Evolutionary conservation across 352 stramenopile genomes (phyloP), one percentile per base, ranked within the genome.

Genomic region (Globisporangium barbulae): DNA sequence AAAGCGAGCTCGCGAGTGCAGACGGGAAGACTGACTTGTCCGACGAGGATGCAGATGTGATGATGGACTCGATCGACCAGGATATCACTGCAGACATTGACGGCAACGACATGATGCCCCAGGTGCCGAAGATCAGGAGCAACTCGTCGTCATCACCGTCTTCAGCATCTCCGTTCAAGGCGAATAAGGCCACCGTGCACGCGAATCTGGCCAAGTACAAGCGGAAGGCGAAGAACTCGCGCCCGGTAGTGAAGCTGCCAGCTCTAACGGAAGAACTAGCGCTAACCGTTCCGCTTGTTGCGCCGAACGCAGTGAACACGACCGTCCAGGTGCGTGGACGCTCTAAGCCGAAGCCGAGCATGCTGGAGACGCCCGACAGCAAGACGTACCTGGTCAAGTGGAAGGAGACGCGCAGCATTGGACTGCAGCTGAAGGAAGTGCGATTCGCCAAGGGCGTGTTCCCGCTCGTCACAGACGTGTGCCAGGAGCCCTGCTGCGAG

Each of bases 361-460:
- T 92, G 71, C 59, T 83, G 15, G 83, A 93, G 33, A 96, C 87
- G 12, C 87, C 87, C 10, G 85, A 94, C 60, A 91, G 85, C 62
- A 83, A 79, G 35, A 90, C 86, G 21, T 96, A 93, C 71, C 59
- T 96, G 55, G 72, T 96, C 17, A 96, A 96, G 70, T 96, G 87
- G 87, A 94, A 94, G 57, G 87, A 96, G 69, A 91, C 76, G 35
- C 79, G 81, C n/a, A 93, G 85, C 52, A 91, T 96, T 45, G 87
- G 87, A 2, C 69, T 96, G 37, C 87, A 96, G 63, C 68, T 96
- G 19, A 89, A 88, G 33, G 87, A 96, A 64, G 84, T 91, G 44
- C 85, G 81, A 10, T 75, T 93, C 13, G 77, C 71, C 5, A 94
- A 93, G 60, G 85, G 83, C 25, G 81, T 77, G n/a, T 96, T 85